phyloP scores from a whole-genome alignment of 768 basidiomycete species.

The Leccinum rimulosum region DNA sequence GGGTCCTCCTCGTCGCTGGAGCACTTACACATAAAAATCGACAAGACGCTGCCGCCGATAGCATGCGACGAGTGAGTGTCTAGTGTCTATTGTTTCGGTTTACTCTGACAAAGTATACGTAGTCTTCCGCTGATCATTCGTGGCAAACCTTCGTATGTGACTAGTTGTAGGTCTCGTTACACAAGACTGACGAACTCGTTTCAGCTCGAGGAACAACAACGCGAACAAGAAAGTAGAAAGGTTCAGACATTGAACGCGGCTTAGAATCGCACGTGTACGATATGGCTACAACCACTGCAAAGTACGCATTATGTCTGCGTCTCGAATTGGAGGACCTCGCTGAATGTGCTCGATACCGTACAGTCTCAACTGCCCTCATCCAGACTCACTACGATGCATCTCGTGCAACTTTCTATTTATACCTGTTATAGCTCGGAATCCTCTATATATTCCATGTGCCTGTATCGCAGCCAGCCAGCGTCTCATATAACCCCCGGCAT shows the following conservation, averaged over 20 bases:
- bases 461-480: too few species aligned
- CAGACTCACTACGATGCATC: too few species aligned
- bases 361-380: too few species aligned
- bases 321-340: too few species aligned
- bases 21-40: conserved; percentile 56
- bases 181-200: neutral
- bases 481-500: too few species aligned
- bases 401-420: too few species aligned
- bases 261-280: neutral
- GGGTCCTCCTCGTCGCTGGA: conserved; percentile 68
- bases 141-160: conserved; percentile 29
- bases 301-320: too few species aligned
- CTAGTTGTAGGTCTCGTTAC: neutral
- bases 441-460: too few species aligned
- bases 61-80: conserved; percentile 22
- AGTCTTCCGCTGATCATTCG: conserved; percentile 27
- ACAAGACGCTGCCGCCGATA: conserved; percentile 33
- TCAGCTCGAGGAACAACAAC: conserved; percentile 30
- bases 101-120: neutral
- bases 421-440: too few species aligned
- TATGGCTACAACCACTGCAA: neutral
- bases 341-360: too few species aligned
- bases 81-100: too few species aligned
- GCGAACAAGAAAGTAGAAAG: conserved; percentile 20
- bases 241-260: conserved; percentile 6